A percentile compares a stretch with the other conserved stretches of the same genome.
Evolutionary conservation across 805 yeast species (phyloP).

Genomic region (Pichia cabralensis): DNA sequence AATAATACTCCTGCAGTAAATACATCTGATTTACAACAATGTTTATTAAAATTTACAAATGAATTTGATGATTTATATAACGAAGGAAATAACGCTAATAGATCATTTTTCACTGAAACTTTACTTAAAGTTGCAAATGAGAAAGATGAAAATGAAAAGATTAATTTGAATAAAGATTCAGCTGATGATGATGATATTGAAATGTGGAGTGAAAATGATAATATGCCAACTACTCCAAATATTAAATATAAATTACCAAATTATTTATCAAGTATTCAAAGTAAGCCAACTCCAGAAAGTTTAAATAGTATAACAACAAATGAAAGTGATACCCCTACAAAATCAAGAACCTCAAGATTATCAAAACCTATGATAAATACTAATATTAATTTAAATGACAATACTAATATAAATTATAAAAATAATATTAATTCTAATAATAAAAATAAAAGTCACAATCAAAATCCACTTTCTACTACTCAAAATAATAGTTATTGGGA

Average conservation of each 20-base stretch:
- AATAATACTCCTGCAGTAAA: conserved; percentile 20
- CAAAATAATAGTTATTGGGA: conserved; percentile 16
- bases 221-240: conserved; percentile 4
- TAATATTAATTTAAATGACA: too few species aligned
- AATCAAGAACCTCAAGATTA: not conserved
- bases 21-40: conserved; percentile 31
- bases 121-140: too few species aligned
- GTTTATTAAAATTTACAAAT: conserved; percentile 29
- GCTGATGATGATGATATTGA: conserved; percentile 17
- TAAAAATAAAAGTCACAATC: conserved; percentile 5
- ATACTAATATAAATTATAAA: not conserved
- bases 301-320: conserved; percentile 3
- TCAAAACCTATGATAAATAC: too few species aligned
- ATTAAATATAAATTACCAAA: not conserved
- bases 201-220: conserved; percentile 4
- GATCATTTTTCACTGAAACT: too few species aligned
- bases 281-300: conserved; percentile 6
- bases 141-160: conserved; percentile 19
- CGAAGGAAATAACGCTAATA: too few species aligned
- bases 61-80: conserved; percentile 35
- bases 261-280: conserved; percentile 3
- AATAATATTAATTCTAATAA: not conserved
- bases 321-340: conserved; percentile 6
- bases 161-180: conserved; percentile 15
- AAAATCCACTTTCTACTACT: too few species aligned